Evolutionary conservation across 2,329 filamentous ascomycete genomes (phyloP).

Genomic region (Fusarium beomiforme): DNA sequence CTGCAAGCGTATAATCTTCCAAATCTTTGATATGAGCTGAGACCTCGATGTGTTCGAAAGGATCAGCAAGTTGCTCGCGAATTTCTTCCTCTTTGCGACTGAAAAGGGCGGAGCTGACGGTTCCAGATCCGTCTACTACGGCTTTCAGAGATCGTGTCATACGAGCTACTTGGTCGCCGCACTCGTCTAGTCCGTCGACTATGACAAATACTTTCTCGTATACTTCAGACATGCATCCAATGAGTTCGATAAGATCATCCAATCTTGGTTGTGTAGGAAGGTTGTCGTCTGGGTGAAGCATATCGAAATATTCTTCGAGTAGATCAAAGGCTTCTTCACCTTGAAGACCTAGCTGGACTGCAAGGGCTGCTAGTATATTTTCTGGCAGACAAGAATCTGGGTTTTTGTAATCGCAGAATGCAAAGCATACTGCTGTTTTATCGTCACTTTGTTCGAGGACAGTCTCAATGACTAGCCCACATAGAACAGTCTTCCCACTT

Average conservation of each 20-base stretch:
- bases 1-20: neutral
- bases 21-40: slow-evolving; percentile 9
- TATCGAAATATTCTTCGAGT: slow-evolving; percentile 2
- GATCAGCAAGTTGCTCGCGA: neutral
- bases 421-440: neutral
- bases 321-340: neutral
- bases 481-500: neutral
- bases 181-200: slow-evolving; percentile 17
- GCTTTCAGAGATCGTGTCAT: neutral
- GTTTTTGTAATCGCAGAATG: slow-evolving; percentile 22
- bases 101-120: neutral
- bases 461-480: neutral
- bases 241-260: neutral
- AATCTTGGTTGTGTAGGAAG: neutral
- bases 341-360: slow-evolving; percentile 12
- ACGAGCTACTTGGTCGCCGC: neutral
- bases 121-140: neutral
- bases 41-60: slow-evolving; percentile 1
- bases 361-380: slow-evolving; percentile 6
- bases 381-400: neutral
- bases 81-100: slow-evolving; percentile 13
- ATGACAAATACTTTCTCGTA: slow-evolving; percentile 3
- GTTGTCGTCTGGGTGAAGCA: neutral
- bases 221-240: neutral
- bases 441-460: neutral